A percentile compares a stretch with the other conserved stretches of the same genome.
These are phyloP conservation scores for Stentor roeselii DNA, from an alignment of 73 alveolate genomes.

Conservation along the genomic window DNA sequence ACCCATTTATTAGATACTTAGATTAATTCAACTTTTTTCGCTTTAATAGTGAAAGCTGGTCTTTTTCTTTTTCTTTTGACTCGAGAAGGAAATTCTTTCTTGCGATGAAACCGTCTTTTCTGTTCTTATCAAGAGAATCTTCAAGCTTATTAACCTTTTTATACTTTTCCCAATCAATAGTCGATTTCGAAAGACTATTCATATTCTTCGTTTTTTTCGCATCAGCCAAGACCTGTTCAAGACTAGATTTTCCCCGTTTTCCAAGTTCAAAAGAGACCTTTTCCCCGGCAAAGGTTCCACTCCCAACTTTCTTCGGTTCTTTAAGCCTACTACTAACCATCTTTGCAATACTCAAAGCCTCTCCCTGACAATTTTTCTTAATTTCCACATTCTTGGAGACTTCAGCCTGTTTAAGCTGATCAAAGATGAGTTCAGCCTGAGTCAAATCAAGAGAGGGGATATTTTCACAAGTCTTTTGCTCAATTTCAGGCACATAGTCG, in stretches of 20 bases:
- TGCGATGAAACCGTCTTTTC: slow-evolving; percentile 8
- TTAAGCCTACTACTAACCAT: slow-evolving; percentile 95
- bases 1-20: background rate
- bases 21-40: background rate
- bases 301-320: slow-evolving; percentile 71
- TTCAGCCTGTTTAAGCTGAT: too few relatives aligned
- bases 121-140: background rate
- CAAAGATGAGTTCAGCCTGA: too few relatives aligned
- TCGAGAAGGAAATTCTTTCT: slow-evolving; percentile 30
- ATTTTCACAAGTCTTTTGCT: too few relatives aligned
- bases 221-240: slow-evolving; percentile 74
- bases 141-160: background rate
- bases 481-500: too few relatives aligned
- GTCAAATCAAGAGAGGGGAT: too few relatives aligned
- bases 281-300: slow-evolving; percentile 69
- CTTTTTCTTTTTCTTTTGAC: slow-evolving; percentile 82
- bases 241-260: slow-evolving; percentile 43
- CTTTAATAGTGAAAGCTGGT: slow-evolving; percentile 68
- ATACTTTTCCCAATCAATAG: slow-evolving; percentile 72
- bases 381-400: too few relatives aligned
- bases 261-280: slow-evolving; percentile 41
- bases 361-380: background rate
- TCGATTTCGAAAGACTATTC: slow-evolving; percentile 73
- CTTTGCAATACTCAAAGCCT: slow-evolving; percentile 78
- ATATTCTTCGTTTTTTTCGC: slow-evolving; percentile 93